A percentile compares a stretch with the other conserved stretches of the same genome.
Conservation (phyloP, 164 flowering plant genomes). For the Akebia trifoliata region DNA sequence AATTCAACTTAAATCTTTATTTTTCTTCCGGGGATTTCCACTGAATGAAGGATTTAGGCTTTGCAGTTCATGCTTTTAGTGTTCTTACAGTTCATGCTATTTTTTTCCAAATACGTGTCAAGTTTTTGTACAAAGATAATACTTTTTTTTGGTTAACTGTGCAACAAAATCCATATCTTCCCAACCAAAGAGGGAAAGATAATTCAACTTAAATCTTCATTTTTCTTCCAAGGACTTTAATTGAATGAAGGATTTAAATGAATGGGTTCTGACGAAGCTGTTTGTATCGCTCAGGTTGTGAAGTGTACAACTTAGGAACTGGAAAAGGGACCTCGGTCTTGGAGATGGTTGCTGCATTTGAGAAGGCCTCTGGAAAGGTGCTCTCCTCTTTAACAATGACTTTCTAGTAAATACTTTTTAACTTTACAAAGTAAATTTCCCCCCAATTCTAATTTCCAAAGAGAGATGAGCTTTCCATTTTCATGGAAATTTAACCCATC, state of each 20-base stretch:
- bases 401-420: background rate
- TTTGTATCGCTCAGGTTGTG: conserved; percentile 9
- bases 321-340: conserved; percentile 13
- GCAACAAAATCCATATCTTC: no score
- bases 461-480: background rate
- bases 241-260: background rate
- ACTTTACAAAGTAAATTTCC: background rate
- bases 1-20: no score
- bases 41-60: no score
- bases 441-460: background rate
- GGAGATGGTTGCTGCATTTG: conserved; percentile 16
- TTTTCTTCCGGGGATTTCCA: no score
- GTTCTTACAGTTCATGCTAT: no score
- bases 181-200: no score
- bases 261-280: background rate
- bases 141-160: no score
- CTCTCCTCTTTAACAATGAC: background rate
- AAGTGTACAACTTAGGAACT: conserved; percentile 14
- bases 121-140: no score
- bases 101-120: no score
- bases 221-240: background rate
- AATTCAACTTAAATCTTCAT: background rate
- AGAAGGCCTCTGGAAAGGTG: conserved; percentile 14
- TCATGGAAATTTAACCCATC: background rate
- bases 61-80: no score